Conservation (phyloP, 1,139 yeast species). For the Yarrowia galli region DNA sequence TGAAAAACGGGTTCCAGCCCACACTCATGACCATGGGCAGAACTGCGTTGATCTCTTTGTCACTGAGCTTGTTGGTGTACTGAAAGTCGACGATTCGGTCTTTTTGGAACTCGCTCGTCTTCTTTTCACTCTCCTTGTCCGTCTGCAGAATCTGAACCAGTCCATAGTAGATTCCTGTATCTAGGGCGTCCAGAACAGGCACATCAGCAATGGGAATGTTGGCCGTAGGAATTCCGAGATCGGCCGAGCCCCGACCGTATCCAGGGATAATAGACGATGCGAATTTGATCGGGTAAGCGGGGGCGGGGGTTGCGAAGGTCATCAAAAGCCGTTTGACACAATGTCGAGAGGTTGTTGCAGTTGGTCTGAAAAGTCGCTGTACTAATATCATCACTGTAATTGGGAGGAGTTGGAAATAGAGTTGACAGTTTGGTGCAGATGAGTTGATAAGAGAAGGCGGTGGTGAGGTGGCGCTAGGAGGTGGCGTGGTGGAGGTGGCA, state of each 20-base stretch:
- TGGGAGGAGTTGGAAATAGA: neutral
- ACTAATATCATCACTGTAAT: neutral
- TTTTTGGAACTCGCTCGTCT: conserved; percentile 40
- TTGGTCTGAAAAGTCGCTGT: no score
- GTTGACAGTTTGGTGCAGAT: neutral
- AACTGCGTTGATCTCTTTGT: conserved; percentile 54
- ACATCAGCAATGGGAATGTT: conserved; percentile 73
- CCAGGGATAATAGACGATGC: conserved; percentile 68
- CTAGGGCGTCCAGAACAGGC: conserved; percentile 48
- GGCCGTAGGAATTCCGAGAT: conserved; percentile 95
- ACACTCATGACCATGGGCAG: conserved; percentile 94
- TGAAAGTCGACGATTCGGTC: conserved; percentile 57
- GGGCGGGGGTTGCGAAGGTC: neutral
- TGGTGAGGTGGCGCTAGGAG: neutral
- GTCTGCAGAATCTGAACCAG: conserved; percentile 60
- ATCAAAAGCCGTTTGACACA: neutral
- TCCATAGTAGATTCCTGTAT: conserved; percentile 92
- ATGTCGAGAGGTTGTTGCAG: neutral
- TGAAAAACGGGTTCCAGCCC: conserved; percentile 95
- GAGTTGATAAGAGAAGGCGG: neutral
- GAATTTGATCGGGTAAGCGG: conserved; percentile 8
- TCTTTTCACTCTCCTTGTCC: conserved; percentile 41
- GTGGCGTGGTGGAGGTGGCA: no score
- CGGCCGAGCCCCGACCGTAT: conserved; percentile 94
- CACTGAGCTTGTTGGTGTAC: conserved; percentile 62